phyloP scores from a whole-genome alignment of 495 filamentous ascomycete species.

The Rhizodiscina lignyota region DNA sequence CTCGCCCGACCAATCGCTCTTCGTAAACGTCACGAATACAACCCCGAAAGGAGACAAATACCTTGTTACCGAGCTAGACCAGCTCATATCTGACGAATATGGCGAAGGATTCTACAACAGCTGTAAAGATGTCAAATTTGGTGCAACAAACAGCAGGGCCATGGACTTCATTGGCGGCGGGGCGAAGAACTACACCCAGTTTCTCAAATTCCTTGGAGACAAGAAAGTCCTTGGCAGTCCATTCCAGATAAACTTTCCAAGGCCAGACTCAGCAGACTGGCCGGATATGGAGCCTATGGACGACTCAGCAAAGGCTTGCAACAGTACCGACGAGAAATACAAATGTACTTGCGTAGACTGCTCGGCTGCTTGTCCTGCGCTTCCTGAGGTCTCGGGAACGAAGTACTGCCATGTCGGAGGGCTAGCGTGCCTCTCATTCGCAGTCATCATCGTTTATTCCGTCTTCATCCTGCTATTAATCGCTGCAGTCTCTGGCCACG shows the following conservation, averaged over 20 bases:
- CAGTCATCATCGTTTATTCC: conserved; percentile 72
- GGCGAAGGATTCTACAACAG: conserved; percentile 85
- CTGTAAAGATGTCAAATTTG: conserved; percentile 97
- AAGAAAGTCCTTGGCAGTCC: conserved; percentile 80
- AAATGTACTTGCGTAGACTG: conserved; percentile 91
- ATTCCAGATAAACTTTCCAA: conserved; percentile 90
- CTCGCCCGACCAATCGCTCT: conserved; percentile 89
- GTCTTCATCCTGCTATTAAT: conserved; percentile 50
- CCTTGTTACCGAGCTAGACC: conserved; percentile 75
- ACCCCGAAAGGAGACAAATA: conserved; percentile 46
- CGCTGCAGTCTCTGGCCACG: conserved; percentile 50
- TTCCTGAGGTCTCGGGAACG: conserved; percentile 51
- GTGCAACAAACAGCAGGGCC: conserved; percentile 73
- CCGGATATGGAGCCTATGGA: conserved; percentile 50
- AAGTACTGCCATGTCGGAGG: conserved; percentile 67
- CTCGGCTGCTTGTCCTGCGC: conserved; percentile 60
- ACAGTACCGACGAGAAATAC: conserved; percentile 67
- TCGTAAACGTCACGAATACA: conserved; percentile 80
- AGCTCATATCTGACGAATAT: conserved; percentile 74
- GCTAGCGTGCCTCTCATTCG: conserved; percentile 81
- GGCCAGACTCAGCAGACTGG: conserved; percentile 31
- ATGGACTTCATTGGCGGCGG: conserved; percentile 94
- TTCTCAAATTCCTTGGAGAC: conserved; percentile 83
- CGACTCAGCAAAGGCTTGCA: conserved; percentile 64
- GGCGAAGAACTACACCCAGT: conserved; percentile 71